phyloP scores from a whole-genome alignment of 306 rosid species.

The Vicia faba region DNA sequence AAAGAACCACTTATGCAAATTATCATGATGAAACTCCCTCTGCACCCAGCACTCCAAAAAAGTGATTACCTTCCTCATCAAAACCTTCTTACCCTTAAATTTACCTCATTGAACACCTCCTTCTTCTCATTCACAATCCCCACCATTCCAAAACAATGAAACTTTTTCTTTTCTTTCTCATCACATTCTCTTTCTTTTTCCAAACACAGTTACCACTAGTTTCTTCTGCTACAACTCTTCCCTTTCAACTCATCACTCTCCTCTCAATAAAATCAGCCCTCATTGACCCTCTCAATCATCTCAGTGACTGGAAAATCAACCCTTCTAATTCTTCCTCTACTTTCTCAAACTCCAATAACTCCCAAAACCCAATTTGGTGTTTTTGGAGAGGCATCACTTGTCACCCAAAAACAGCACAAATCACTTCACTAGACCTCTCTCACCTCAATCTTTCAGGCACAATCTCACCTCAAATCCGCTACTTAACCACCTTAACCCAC shows the following conservation, averaged over 20 bases:
- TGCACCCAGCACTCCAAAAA: constrained; percentile 87
- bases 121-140: constrained; percentile 51
- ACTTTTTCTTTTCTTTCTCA: constrained; percentile 50
- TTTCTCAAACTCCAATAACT: constrained; percentile 38
- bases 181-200: constrained; percentile 47
- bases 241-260: constrained; percentile 65
- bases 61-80: constrained; percentile 66
- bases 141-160: constrained; percentile 66
- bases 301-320: constrained; percentile 70
- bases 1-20: constrained; percentile 78
- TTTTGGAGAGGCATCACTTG: constrained; percentile 87
- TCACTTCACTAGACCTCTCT: constrained; percentile 73
- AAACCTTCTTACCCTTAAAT: constrained; percentile 76
- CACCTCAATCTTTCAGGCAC: constrained; percentile 76
- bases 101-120: constrained; percentile 49
- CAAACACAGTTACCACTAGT: constrained; percentile 35
- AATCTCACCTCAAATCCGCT: constrained; percentile 62
- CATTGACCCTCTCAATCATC: constrained; percentile 60
- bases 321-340: constrained; percentile 32
- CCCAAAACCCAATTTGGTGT: constrained; percentile 71
- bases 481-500: constrained; percentile 55
- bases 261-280: constrained; percentile 69
- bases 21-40: constrained; percentile 88
- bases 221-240: constrained; percentile 47
- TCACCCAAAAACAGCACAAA: constrained; percentile 57